Conservation (phyloP, 768 basidiomycete genomes). For the Austroboletus festivus region DNA sequence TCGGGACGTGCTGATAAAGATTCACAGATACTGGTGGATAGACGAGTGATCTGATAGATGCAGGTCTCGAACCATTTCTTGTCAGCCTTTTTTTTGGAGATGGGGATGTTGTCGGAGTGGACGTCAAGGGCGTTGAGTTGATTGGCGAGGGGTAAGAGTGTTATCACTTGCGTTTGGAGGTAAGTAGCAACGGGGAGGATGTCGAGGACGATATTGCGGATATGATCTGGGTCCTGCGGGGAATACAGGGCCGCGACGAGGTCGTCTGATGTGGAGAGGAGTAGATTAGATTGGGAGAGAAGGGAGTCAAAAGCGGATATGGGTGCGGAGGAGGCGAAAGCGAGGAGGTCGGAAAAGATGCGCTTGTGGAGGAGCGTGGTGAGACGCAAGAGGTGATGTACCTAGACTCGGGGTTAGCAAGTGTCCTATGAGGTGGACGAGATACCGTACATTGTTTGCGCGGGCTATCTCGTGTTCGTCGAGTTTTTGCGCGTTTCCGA, state of each 20-base stretch:
- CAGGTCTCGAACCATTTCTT: conserved; percentile 65
- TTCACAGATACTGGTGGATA: conserved; percentile 29
- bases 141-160: conserved; percentile 23
- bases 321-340: conserved; percentile 26
- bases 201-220: conserved; percentile 38
- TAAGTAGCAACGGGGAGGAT: conserved; percentile 37
- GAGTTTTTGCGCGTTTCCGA: conserved; percentile 47
- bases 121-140: conserved; percentile 26
- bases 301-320: conserved; percentile 48
- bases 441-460: conserved; percentile 50
- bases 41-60: conserved; percentile 57
- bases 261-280: conserved; percentile 61
- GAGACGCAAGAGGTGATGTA: conserved; percentile 58
- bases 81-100: conserved; percentile 31
- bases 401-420: conserved; percentile 35
- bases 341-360: conserved; percentile 50
- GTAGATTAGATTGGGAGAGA: conserved; percentile 44
- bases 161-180: conserved; percentile 32
- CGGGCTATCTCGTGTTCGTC: conserved; percentile 50
- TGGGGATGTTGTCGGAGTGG: not conserved
- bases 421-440: not conserved
- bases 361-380: conserved; percentile 62
- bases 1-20: conserved; percentile 18
- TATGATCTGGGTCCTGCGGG: conserved; percentile 50
- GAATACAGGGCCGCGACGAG: conserved; percentile 63